Evolutionary conservation across 2,329 filamentous ascomycete species (phyloP), one percentile per base, ranked within the genome.

Genomic region (Drechslerella dactyloides): DNA sequence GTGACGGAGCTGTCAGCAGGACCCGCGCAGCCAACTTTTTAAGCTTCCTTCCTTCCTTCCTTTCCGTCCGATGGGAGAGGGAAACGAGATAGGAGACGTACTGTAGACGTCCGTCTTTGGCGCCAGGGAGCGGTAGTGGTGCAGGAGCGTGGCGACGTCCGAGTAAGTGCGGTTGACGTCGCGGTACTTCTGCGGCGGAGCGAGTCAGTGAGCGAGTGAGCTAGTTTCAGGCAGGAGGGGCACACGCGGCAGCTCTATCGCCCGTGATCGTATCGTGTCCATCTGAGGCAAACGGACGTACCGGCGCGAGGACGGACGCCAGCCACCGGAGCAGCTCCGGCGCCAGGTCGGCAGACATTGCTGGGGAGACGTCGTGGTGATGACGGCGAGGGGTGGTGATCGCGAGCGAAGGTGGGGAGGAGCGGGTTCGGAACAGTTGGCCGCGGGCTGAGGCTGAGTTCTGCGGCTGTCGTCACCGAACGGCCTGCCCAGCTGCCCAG

Each of bases 101-200:
- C 92, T 97, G 81, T 97, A 96, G 57, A 97, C 93, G 80, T 97
- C 93, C 73, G 94, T 99, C 76, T 90, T 87, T 24, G 93, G 91
- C 7, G 89, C 85, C 21, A 99, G 84, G 1, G 90, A 89, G 6
- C 91, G 87, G 78, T 92, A 91, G 75, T 89, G 86, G 33, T 90
- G 85, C 59, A 99, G 86, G 27, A 88, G 86, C 78, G 91, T 89
- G 74, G 90, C 93, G 76, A 96, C 88, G 81, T 97, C 93, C 79
- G 90, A 90, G 82, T 97, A 97, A 60, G 93, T 91, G 73, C 92
- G 89, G 78, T 93, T 96, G 69, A 96, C 89, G 82, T 97, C 91
- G 79, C 88, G 87, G 79, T 99, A 97, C 85, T 96, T 91, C 90
- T 97, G 80, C n/a, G 8, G 53, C 5, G 30, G 35, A 30, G 53